Base-by-base conservation (phyloP, 371 early-diverging fungal genomes). In the Smittium culicis region DNA sequence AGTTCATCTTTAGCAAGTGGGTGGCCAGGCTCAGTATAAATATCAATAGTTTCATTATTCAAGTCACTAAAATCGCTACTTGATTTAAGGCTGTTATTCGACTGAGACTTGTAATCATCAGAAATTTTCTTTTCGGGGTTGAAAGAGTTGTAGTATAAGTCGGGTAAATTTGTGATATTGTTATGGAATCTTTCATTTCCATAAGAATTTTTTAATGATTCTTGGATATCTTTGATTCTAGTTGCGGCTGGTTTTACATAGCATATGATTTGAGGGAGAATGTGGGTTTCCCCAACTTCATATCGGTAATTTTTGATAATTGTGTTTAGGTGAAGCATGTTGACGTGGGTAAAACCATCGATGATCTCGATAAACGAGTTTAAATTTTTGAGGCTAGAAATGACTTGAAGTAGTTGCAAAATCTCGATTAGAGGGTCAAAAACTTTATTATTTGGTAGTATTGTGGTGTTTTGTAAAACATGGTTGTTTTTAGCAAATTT, bases 341-440 rank as follows among this genome's bases (percentile, higher is more conserved):
- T 91, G 14, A 91, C 73, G 3, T 79, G 60, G 57, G 85, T 82
- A 65, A 89, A 79, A 35, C 80, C 77, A 60, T 84, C 79, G 27
- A 84, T 81, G 3, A 88, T 87, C 68, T 86, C 86, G 30, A 89
- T 77, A 77, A 87, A 90, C 35, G 81, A 83, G 28, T 74, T 75
- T 29, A 92, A 77, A 61, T 88, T 85, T 0, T 78, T 74, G 11
- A 88, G 74, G 54, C 85, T 82, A 1, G 92, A 85, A 27, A 88
- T 72, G 68, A 89, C 86, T 70, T 93, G 91, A 27, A 92, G 77
- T 58, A 95, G 79, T 75, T 91, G 91, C 3, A 89, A 72, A 16
- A 93, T 75, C 64, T 92, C 90, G n/a, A 91, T 73, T 28, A 88
- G 74, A 2, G 92, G 89, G 35, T 69, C 70, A 62, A 75, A 66